Conservation (phyloP, 1,139 yeast species). For the Pneumocystis sp. region DNA sequence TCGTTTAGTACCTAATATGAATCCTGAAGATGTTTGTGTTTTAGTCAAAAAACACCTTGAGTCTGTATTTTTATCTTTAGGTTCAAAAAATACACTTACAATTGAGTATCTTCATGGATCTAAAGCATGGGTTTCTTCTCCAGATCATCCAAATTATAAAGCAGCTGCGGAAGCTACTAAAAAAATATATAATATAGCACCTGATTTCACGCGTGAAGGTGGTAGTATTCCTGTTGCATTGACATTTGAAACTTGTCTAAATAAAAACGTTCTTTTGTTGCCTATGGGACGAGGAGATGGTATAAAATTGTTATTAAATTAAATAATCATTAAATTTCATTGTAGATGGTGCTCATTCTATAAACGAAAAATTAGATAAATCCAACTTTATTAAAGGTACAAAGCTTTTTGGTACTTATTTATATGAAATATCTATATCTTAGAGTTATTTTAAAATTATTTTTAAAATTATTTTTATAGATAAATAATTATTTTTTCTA, state of each 20-base stretch:
- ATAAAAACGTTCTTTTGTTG: slow-evolving; percentile 49
- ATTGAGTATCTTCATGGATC: slow-evolving; percentile 86
- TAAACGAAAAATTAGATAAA: slow-evolving; percentile 83
- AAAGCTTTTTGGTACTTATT: slow-evolving; percentile 83
- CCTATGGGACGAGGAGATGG: slow-evolving; percentile 98
- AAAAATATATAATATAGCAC: slow-evolving; percentile 85
- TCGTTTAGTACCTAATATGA: slow-evolving; percentile 92
- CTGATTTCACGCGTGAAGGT: slow-evolving; percentile 71
- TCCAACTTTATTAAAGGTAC: slow-evolving; percentile 85
- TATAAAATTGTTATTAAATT: not conserved
- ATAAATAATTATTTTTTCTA: not conserved
- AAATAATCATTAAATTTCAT: not conserved
- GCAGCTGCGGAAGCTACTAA: slow-evolving; percentile 93
- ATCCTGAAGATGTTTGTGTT: slow-evolving; percentile 61
- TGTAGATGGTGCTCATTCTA: slow-evolving; percentile 80
- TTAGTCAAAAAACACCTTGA: slow-evolving; percentile 59
- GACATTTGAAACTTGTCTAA: slow-evolving; percentile 47
- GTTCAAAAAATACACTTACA: slow-evolving; percentile 58
- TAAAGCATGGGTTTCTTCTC: slow-evolving; percentile 90
- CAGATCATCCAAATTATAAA: slow-evolving; percentile 78
- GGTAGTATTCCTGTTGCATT: slow-evolving; percentile 2
- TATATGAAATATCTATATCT: slow-evolving; percentile 60
- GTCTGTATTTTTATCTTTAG: slow-evolving; percentile 46
- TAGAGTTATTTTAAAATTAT: not conserved
- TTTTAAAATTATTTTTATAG: not conserved